Conservation (phyloP, 306 rosid species). For the Ormosia semicastrata region DNA sequence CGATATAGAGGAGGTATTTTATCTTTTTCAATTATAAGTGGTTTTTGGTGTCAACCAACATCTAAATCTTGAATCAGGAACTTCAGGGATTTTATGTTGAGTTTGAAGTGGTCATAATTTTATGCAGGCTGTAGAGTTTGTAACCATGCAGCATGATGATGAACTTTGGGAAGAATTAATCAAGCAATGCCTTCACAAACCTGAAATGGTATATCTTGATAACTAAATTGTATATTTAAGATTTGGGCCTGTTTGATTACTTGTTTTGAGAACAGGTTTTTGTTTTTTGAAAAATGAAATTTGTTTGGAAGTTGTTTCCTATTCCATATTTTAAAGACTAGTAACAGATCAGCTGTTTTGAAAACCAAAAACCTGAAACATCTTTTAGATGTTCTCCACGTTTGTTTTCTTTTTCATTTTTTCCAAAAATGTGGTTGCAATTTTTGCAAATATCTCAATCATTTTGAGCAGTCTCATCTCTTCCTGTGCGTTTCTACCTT, state of each 20-base stretch:
- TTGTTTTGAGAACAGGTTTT: neutral
- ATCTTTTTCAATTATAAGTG: slow-evolving; percentile 20
- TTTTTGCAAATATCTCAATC: neutral
- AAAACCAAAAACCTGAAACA: neutral
- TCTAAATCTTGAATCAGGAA: neutral
- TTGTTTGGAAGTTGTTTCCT: neutral
- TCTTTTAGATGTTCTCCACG: neutral
- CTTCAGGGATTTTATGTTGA: neutral
- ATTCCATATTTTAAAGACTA: neutral
- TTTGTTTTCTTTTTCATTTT: neutral
- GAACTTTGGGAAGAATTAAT: slow-evolving; percentile 46
- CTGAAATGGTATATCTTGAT: slow-evolving; percentile 34
- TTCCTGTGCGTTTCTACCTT: neutral
- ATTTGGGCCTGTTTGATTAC: neutral
- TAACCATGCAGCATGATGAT: slow-evolving; percentile 40
- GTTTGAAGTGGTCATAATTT: slow-evolving; percentile 11
- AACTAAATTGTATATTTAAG: neutral
- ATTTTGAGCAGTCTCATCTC: neutral
- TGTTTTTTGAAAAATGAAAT: neutral
- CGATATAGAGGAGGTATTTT: slow-evolving; percentile 79
- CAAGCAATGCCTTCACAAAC: slow-evolving; percentile 35
- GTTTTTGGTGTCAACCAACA: slow-evolving; percentile 4
- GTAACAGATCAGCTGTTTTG: neutral
- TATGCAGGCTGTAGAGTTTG: slow-evolving; percentile 77
- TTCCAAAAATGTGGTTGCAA: neutral